These are phyloP conservation scores for Cutaneotrichosporon dermatis DNA, from an alignment of 1,284 basidiomycete genomes.

Conservation along the genomic window DNA sequence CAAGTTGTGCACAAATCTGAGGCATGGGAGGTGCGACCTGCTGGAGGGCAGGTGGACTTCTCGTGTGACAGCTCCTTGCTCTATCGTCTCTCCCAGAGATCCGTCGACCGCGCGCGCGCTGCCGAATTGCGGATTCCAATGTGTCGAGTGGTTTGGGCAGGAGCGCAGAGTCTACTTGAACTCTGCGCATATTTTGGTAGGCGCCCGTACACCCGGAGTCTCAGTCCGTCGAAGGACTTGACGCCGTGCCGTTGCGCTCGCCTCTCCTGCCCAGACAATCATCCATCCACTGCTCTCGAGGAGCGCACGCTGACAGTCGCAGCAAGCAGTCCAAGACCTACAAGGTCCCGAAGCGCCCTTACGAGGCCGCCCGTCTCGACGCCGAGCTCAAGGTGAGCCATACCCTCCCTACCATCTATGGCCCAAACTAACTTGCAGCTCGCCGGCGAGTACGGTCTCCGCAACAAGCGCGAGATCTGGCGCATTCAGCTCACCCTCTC, in stretches of 20 bases:
- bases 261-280: not conserved
- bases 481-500: slow-evolving; percentile 96
- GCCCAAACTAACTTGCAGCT: slow-evolving; percentile 56
- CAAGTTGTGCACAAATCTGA: too few species aligned
- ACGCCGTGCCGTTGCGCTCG: not conserved
- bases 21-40: too few species aligned
- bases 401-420: not conserved
- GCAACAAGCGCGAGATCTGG: slow-evolving; percentile 99
- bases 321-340: slow-evolving; percentile 60
- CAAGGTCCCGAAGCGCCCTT: slow-evolving; percentile 97
- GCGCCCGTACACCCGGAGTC: too few species aligned
- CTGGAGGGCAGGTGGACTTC: too few species aligned
- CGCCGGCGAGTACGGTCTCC: slow-evolving; percentile 98
- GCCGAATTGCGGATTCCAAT: too few species aligned
- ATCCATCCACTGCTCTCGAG: not conserved
- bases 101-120: too few species aligned
- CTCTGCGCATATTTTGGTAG: too few species aligned
- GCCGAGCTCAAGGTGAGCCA: slow-evolving; percentile 86
- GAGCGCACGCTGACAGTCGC: not conserved
- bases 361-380: slow-evolving; percentile 97
- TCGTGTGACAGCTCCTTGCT: too few species aligned
- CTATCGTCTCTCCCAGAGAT: too few species aligned
- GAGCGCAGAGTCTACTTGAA: too few species aligned
- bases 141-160: too few species aligned
- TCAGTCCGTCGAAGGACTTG: too few species aligned